phyloP scores from a whole-genome alignment of 768 basidiomycete genomes.

The Tylopilus felleus region DNA sequence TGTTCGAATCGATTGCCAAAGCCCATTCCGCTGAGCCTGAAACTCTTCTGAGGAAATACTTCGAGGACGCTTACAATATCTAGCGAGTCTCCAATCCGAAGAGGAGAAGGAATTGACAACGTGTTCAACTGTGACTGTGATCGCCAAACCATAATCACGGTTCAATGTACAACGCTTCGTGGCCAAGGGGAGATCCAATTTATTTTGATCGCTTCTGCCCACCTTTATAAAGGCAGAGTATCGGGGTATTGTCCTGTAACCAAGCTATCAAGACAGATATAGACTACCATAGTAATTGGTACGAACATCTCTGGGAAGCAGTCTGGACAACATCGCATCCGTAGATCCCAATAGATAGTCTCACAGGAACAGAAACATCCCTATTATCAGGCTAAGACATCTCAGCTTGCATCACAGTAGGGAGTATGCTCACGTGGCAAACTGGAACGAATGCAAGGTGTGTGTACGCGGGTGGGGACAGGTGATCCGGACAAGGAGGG shows the following conservation, averaged over 20 bases:
- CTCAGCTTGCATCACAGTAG: neutral
- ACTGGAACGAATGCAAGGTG: constrained; percentile 26
- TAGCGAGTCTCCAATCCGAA: neutral
- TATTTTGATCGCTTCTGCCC: neutral
- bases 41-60: neutral
- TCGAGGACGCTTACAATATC: neutral
- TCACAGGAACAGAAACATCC: constrained; percentile 11
- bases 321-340: constrained; percentile 9
- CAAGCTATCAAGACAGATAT: neutral
- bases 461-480: constrained; percentile 30
- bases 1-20: neutral
- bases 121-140: neutral
- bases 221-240: too few species aligned
- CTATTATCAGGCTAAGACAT: neutral
- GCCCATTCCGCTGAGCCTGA: neutral
- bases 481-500: constrained; percentile 25
- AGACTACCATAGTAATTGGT: neutral
- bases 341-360: constrained; percentile 11
- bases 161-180: neutral
- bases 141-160: accelerated
- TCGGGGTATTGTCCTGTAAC: constrained; percentile 2
- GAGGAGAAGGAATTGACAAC: too few species aligned
- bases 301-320: constrained; percentile 14
- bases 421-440: constrained; percentile 29
- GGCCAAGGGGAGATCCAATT: neutral